Conservation (phyloP, 2,329 filamentous ascomycete genomes). For the Cercospora citrullina region DNA sequence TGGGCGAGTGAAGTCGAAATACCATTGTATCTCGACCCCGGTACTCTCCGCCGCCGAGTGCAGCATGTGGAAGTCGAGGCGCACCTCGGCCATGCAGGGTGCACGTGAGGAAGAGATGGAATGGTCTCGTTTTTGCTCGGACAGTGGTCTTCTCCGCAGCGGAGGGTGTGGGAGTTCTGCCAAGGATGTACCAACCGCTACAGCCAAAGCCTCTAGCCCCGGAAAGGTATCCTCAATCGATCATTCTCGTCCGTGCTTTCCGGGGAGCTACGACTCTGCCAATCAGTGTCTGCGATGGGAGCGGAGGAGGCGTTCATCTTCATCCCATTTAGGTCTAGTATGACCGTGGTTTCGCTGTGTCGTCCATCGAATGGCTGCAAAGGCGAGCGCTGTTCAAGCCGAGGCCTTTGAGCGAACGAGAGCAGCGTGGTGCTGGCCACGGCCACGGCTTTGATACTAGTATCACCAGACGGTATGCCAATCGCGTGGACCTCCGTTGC, state of each 20-base stretch:
- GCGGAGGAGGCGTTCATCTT: background rate
- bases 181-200: background rate
- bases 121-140: background rate
- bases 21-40: background rate
- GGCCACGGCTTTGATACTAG: background rate
- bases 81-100: conserved; percentile 6
- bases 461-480: background rate
- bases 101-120: background rate
- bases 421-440: background rate
- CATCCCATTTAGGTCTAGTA: background rate
- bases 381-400: conserved; percentile 2
- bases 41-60: background rate
- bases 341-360: background rate
- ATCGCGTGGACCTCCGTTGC: background rate
- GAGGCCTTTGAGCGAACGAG: conserved; percentile 4
- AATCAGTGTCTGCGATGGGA: conserved; percentile 1
- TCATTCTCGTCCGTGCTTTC: background rate
- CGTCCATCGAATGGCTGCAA: background rate
- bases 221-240: background rate
- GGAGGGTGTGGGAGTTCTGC: background rate
- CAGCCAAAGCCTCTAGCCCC: background rate
- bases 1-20: background rate
- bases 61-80: conserved; percentile 4
- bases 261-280: conserved; percentile 6
- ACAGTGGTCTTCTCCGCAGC: conserved; percentile 5